Evolutionary conservation across 768 basidiomycete species (phyloP), one percentile per base, ranked within the genome.

Genomic region (Mycena rosella): DNA sequence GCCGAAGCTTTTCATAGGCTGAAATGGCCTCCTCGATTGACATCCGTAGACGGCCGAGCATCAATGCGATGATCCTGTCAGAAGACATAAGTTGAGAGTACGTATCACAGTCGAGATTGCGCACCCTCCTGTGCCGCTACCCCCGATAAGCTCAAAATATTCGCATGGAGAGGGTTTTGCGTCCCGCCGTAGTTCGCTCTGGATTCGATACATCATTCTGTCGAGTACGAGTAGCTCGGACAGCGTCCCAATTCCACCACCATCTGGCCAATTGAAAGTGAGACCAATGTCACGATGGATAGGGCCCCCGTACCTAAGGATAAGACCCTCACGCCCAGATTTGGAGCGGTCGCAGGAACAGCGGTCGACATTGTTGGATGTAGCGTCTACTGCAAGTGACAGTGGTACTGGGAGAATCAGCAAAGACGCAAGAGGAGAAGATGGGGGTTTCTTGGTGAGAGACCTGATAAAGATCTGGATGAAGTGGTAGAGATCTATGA

Each of bases 1-100:
- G 44, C 44, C 13, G 44, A n/a, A 24, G 14, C n/a, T 45, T 44
- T 14, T 38, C 36, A 13, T 56, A 56, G 1, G 38, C 55, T 17
- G 22, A 20, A 20, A 29, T 44, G 14, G 55, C 26, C 4, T 56
- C 55, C 14, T n/a, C 38, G 14, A 42, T 20, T 5, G 36, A 40
- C 40, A 56, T 40, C 8, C 55, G 55, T 2, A 56, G 22, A 3
- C 38, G 55, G 40, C 55, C 55, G 3, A 56, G 55, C 55, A 56
- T 56, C 55, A 56, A n/a, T 2, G 55, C 40, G 10, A 36, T 27
- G n/a, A 45, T 45, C 20, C 42, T 42, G 42, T n/a, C n/a, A n/a
- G n/a, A n/a, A n/a, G 15, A 15, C 15, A n/a, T 17, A 17, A 42
- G 8, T 42, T 34, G 32, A 6, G 7, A 6, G 13, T 34, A 42